Conservation (phyloP, 2,329 filamentous ascomycete genomes). For the Colletotrichum magnum region DNA sequence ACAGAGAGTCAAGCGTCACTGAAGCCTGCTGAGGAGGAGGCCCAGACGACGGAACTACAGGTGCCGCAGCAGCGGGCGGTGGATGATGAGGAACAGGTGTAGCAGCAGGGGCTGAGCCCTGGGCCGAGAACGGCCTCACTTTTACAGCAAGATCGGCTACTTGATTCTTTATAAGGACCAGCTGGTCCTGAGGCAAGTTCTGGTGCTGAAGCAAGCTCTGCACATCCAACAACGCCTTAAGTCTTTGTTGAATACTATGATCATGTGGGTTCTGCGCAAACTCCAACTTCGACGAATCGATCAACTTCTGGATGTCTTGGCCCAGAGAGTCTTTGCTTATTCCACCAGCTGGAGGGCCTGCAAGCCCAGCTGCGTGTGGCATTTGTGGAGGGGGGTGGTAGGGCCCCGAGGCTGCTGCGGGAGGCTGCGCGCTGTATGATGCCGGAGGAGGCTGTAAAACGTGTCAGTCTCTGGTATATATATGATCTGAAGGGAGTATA, state of each 20-base stretch:
- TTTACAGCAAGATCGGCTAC: conserved; percentile 82
- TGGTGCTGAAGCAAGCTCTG: conserved; percentile 85
- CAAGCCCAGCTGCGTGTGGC: conserved; percentile 55
- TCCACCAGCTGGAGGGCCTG: conserved; percentile 50
- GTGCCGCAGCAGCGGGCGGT: conserved; percentile 51
- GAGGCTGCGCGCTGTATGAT: conserved; percentile 55
- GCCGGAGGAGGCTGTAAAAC: conserved; percentile 51
- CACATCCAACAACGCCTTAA: conserved; percentile 88
- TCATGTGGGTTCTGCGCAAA: conserved; percentile 84
- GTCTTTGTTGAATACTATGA: conserved; percentile 79
- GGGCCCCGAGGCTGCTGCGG: conserved; percentile 51
- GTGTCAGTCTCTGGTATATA: conserved; percentile 3
- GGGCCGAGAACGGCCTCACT: conserved; percentile 65
- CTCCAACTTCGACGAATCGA: conserved; percentile 79
- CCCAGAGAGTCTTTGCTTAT: conserved; percentile 82
- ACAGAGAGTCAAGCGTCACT: conserved; percentile 70
- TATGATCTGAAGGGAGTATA: neutral
- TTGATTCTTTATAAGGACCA: conserved; percentile 88
- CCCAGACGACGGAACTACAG: conserved; percentile 50
- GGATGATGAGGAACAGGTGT: conserved; percentile 52
- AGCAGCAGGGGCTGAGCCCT: conserved; percentile 57
- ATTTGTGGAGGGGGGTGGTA: conserved; percentile 59
- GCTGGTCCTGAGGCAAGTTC: conserved; percentile 83
- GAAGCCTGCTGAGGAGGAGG: conserved; percentile 37
- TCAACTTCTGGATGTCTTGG: conserved; percentile 85